Conservation (phyloP, 1,284 basidiomycete genomes). For the Tylopilus sp. region DNA sequence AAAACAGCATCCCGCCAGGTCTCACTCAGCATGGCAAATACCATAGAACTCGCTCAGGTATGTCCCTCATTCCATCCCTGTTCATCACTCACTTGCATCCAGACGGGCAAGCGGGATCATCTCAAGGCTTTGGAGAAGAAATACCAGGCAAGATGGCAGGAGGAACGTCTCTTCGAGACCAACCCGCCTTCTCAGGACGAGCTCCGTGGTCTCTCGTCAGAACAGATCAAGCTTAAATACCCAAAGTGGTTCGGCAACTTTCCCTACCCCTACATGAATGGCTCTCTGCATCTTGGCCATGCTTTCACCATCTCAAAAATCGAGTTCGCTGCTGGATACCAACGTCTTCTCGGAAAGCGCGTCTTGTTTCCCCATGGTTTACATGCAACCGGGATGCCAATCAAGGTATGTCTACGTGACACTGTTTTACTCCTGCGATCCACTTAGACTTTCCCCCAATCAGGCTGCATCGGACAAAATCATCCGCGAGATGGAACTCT, state of each 20-base stretch:
- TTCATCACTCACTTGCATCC: constrained; percentile 23
- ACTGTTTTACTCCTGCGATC: background rate
- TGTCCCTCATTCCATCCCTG: constrained; percentile 13
- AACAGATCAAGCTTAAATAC: constrained; percentile 76
- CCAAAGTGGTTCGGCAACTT: constrained; percentile 99
- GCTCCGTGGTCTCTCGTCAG: constrained; percentile 69
- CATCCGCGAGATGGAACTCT: constrained; percentile 96
- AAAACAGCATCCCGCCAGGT: constrained; percentile 38
- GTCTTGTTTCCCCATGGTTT: constrained; percentile 97
- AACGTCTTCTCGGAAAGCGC: constrained; percentile 95
- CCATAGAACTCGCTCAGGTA: constrained; percentile 67
- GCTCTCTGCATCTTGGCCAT: constrained; percentile 96
- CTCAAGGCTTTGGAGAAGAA: constrained; percentile 86
- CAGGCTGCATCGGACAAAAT: constrained; percentile 97
- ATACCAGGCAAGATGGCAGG: constrained; percentile 87
- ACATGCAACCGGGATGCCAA: constrained; percentile 98
- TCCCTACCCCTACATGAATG: constrained; percentile 99
- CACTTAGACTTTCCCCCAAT: background rate
- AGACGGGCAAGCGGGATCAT: constrained; percentile 95
- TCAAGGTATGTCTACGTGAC: constrained; percentile 78
- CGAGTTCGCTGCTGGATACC: constrained; percentile 96
- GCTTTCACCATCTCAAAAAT: constrained; percentile 99
- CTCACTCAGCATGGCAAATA: constrained; percentile 57
- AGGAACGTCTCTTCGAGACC: constrained; percentile 83
- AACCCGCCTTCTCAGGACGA: constrained; percentile 82